Evolutionary conservation across 169 alveolate species (phyloP), one percentile per base, ranked within the genome.

Genomic region (Eimeria praecox): DNA sequence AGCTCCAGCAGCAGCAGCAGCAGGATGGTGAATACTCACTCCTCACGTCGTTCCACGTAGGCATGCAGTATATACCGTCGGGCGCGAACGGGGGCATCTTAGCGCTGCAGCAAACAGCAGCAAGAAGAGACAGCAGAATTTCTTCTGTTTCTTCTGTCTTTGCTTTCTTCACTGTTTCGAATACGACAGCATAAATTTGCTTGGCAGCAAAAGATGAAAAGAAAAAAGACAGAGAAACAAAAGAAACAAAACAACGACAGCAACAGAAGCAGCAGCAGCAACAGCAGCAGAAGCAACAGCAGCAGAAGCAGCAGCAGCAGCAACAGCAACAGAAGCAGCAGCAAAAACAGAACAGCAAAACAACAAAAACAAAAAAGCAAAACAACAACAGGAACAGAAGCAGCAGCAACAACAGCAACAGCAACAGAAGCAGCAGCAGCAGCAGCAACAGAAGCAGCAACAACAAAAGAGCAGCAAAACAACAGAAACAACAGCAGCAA

Each of bases 31-130:
- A 49, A 18, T 16, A 20, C 18, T 49, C 44, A 56, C 95, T 64
- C 16, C 95, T 82, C 4, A 38, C 33, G 69, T 56, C 44, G 95
- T 56, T 52, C 73, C 83, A 88, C 22, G 94, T 20, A 5, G 94
- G 94, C 80, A 88, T 88, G 40, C 94, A 88, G 66, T 88, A 88
- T 6, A 88, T 82, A 16, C 94, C 94, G 69, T 88, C 94, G 0
- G 94, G 94, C 5, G 85, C 56, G 44, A 52, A 59, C 69, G 30
- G 64, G 3, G 94, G 62, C 27, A 52, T 64, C 54, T 64, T 44
- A 4, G 94, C 62, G 85, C 94, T 88, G 66, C n/a, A 88, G 44
- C 30, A 62, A 30, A 44, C n/a, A 88, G 44, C 30, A 62, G 40
- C 90, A 22, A n/a, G 9, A 8, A 66, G 10, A 66, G 38, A 66